Conservation (phyloP, 805 yeast species). For the Candida wancherniae region DNA sequence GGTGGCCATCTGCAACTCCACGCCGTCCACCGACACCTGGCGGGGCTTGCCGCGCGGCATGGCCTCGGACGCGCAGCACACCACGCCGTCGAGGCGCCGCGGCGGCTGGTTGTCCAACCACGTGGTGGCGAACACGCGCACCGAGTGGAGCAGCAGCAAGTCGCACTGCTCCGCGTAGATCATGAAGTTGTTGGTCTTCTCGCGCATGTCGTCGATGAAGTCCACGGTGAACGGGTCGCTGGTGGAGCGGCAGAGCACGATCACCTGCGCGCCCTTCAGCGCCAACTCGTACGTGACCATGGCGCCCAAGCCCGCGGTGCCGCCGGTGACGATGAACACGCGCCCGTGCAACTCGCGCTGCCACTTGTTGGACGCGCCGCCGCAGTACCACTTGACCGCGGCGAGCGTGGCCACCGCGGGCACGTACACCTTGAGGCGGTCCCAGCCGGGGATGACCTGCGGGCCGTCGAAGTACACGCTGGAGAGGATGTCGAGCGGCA, state of each 20-base stretch:
- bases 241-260: constrained; percentile 61
- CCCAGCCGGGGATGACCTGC: constrained; percentile 70
- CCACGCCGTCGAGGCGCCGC: constrained; percentile 81
- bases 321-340: constrained; percentile 85
- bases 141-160: constrained; percentile 62
- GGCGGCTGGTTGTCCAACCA: constrained; percentile 94
- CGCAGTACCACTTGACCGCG: constrained; percentile 64
- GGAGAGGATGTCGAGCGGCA: constrained; percentile 86
- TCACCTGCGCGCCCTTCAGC: constrained; percentile 75
- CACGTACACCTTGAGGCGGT: constrained; percentile 47
- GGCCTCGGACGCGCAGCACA: constrained; percentile 83
- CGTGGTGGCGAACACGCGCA: constrained; percentile 85
- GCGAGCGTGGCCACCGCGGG: constrained; percentile 43
- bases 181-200: constrained; percentile 60
- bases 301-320: constrained; percentile 88
- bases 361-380: constrained; percentile 84
- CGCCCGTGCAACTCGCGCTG: constrained; percentile 88
- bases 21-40: constrained; percentile 69
- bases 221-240: constrained; percentile 74
- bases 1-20: constrained; percentile 78
- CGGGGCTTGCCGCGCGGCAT: constrained; percentile 68
- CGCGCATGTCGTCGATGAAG: constrained; percentile 72
- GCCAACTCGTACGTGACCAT: constrained; percentile 73
- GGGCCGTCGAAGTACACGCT: constrained; percentile 68
- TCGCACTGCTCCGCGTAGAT: constrained; percentile 92